Percentiles rank a stretch among this genome's conserved stretches.
These are phyloP conservation scores for Trichoderma citrinoviride DNA, from an alignment of 2,329 filamentous ascomycete genomes.

Conservation along the genomic window DNA sequence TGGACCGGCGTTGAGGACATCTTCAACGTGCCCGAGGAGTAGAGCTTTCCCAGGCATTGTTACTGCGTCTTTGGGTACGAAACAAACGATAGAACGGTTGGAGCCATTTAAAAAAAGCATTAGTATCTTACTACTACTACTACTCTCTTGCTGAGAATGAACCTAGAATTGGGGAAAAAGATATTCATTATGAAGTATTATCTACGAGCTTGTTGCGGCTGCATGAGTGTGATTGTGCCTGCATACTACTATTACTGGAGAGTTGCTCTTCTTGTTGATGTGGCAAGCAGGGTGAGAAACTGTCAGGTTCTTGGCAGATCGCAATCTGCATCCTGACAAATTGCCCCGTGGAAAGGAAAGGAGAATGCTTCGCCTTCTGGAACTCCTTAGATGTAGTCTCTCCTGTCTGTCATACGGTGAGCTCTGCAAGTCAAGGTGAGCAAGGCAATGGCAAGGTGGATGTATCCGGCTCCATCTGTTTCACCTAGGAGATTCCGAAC, in stretches of 20 bases:
- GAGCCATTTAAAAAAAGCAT: neutral
- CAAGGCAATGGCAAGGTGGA: too few relatives aligned
- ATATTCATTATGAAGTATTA: neutral
- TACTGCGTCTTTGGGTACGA: slow-evolving; percentile 16
- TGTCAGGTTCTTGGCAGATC: slow-evolving; percentile 7
- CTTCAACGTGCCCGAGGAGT: slow-evolving; percentile 39
- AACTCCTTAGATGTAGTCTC: too few relatives aligned
- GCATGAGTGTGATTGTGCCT: neutral
- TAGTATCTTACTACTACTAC: neutral
- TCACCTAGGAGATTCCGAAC: neutral
- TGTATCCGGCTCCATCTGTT: neutral
- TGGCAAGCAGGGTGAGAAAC: neutral
- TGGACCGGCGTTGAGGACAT: slow-evolving; percentile 61
- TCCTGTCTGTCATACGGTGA: too few relatives aligned
- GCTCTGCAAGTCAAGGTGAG: too few relatives aligned
- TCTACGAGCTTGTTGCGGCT: slow-evolving; percentile 3
- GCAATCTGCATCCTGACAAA: neutral
- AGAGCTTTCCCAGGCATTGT: slow-evolving; percentile 22
- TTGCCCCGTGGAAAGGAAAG: neutral
- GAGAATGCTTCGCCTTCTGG: neutral
- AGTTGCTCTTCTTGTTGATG: neutral
- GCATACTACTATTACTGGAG: neutral
- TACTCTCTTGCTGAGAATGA: neutral
- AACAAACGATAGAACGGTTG: neutral
- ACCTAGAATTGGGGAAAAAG: slow-evolving; percentile 1